Percentiles rank a stretch among this genome's conserved stretches.
These are phyloP conservation scores for Sclerotinia nivalis DNA, from an alignment of 2,329 filamentous ascomycete genomes.

Conservation along the genomic window DNA sequence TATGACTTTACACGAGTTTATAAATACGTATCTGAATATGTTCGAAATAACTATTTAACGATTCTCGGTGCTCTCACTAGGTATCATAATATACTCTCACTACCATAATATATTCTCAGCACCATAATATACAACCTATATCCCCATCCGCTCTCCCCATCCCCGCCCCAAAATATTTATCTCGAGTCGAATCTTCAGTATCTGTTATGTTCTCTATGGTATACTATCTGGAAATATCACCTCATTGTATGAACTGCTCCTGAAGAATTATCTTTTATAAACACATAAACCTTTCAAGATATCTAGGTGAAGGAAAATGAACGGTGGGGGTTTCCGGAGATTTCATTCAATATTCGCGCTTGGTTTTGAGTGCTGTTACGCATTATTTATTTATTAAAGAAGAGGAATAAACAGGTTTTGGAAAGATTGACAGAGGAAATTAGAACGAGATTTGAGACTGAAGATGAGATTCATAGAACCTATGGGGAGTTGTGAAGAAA, in stretches of 20 bases:
- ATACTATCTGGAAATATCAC: constrained; percentile 17
- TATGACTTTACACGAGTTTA: background rate
- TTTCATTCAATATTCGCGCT: too few species aligned
- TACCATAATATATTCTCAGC: too few species aligned
- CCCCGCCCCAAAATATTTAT: constrained; percentile 38
- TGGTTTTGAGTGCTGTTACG: constrained; percentile 28
- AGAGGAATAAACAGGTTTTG: constrained; percentile 32
- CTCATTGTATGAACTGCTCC: too few species aligned
- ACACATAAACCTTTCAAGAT: too few species aligned
- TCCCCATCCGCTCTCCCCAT: constrained; percentile 40
- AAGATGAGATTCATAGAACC: constrained; percentile 47
- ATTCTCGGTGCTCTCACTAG: too few species aligned
- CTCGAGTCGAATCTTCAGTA: constrained; percentile 22
- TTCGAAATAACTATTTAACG: too few species aligned
- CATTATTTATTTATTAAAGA: constrained; percentile 37
- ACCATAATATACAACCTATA: constrained; percentile 26
- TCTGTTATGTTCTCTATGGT: constrained; percentile 13
- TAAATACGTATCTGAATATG: background rate
- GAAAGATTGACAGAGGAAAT: constrained; percentile 45
- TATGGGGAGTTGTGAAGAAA: constrained; percentile 28
- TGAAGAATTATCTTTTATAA: too few species aligned
- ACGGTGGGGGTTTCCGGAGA: too few species aligned
- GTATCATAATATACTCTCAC: too few species aligned
- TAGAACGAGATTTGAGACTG: constrained; percentile 42
- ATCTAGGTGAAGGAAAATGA: too few species aligned